Conservation (phyloP, 2,329 filamentous ascomycete genomes). For the Alternaria panax region DNA sequence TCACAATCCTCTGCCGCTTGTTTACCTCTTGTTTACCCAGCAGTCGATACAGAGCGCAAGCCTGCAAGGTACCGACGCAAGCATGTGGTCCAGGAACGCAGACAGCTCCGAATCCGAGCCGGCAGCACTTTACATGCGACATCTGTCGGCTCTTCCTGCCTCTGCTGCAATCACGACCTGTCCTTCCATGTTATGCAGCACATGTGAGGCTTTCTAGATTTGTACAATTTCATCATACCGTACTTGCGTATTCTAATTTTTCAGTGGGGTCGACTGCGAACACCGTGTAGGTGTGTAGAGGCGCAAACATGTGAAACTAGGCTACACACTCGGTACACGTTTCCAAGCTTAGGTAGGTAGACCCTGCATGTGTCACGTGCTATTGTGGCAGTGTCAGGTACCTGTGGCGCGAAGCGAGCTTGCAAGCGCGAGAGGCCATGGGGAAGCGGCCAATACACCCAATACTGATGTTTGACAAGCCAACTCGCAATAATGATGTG, state of each 20-base stretch:
- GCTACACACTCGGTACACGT: too few species aligned
- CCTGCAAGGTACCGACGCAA: conserved; percentile 3
- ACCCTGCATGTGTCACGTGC: conserved; percentile 21
- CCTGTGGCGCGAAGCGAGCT: conserved; percentile 20
- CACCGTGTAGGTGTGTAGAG: neutral
- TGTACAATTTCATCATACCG: neutral
- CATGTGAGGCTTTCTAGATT: neutral
- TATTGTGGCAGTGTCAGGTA: conserved; percentile 11
- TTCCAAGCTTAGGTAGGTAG: too few species aligned
- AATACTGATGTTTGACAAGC: neutral
- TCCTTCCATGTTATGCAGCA: neutral
- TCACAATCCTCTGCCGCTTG: neutral
- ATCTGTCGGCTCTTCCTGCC: neutral
- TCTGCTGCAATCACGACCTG: neutral
- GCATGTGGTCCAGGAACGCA: conserved; percentile 1
- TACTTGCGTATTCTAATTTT: neutral
- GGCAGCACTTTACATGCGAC: conserved; percentile 1
- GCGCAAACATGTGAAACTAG: too few species aligned
- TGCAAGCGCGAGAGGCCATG: conserved; percentile 17
- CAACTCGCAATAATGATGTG: conserved; percentile 33
- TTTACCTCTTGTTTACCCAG: conserved; percentile 10
- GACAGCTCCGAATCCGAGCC: neutral
- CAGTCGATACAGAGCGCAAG: conserved; percentile 1
- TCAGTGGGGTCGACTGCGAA: neutral
- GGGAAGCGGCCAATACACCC: conserved; percentile 9